These are phyloP conservation scores for Ceratobasidium papillatum DNA, from an alignment of 1,284 basidiomycete species.

Conservation along the genomic window DNA sequence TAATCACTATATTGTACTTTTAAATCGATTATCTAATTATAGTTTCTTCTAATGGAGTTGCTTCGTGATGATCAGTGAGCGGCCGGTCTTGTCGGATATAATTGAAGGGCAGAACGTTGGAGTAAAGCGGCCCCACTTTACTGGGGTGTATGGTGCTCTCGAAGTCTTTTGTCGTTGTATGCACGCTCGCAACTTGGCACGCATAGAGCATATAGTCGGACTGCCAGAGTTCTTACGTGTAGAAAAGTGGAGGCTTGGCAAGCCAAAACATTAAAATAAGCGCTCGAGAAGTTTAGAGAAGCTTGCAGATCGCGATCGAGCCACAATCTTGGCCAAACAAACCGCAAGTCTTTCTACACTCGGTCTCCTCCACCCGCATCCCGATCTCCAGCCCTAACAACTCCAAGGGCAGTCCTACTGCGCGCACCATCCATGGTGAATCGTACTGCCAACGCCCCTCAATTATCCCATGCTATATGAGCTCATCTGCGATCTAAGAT, in stretches of 20 bases:
- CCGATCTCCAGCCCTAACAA: background rate
- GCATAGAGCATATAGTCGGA: too few species aligned
- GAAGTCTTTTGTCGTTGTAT: too few species aligned
- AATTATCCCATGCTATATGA: slow-evolving; percentile 9
- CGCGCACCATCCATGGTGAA: background rate
- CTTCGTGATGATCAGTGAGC: background rate
- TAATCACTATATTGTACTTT: background rate
- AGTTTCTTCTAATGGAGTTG: background rate
- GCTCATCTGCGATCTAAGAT: background rate
- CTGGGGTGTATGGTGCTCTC: too few species aligned
- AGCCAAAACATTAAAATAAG: background rate
- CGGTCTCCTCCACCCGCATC: background rate
- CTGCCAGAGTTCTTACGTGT: background rate
- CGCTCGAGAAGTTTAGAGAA: background rate
- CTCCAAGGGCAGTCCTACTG: background rate
- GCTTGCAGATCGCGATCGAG: background rate
- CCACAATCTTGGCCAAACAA: background rate
- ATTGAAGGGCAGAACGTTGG: background rate
- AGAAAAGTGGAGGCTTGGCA: background rate
- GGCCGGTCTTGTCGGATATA: background rate
- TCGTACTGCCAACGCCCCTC: background rate
- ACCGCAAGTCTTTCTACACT: background rate
- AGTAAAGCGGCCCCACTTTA: background rate
- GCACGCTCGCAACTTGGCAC: background rate
- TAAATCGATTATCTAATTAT: background rate